Percentiles rank a stretch among this genome's conserved stretches.
Conservation (phyloP, 163 green algal genomes). For the Coccomyxa subellipsoidea region DNA sequence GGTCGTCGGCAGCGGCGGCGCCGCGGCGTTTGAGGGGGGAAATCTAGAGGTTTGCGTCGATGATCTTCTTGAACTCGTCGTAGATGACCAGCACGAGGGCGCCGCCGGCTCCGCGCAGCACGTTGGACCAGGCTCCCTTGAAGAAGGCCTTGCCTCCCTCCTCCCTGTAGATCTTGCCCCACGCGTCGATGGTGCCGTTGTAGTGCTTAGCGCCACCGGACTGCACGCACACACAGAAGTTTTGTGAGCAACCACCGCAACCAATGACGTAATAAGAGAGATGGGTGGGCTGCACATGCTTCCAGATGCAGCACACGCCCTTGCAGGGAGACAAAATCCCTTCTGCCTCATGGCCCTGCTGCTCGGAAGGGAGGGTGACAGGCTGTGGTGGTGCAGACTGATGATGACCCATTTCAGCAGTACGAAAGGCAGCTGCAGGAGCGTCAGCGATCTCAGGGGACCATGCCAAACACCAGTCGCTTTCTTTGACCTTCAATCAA, state of each 20-base stretch:
- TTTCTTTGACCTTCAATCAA: too few species aligned
- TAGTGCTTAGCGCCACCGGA: constrained; percentile 86
- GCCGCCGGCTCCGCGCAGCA: constrained; percentile 89
- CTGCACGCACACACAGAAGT: constrained; percentile 27
- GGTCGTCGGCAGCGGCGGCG: too few species aligned
- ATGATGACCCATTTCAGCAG: background rate
- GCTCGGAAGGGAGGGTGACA: too few species aligned
- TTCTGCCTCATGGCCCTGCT: too few species aligned
- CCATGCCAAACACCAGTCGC: background rate
- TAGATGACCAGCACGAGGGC: constrained; percentile 81
- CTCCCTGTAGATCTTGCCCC: constrained; percentile 81
- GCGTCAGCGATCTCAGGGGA: background rate
- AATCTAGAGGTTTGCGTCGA: background rate
- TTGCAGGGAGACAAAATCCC: background rate
- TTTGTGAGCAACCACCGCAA: background rate
- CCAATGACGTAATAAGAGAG: background rate
- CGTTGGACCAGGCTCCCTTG: constrained; percentile 95
- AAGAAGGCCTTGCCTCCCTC: constrained; percentile 91
- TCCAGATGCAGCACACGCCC: background rate
- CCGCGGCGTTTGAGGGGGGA: too few species aligned
- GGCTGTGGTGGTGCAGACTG: background rate
- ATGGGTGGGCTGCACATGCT: background rate
- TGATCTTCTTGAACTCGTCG: constrained; percentile 73
- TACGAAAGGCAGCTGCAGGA: background rate
- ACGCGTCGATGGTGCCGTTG: constrained; percentile 87